Percentiles rank a stretch among this genome's conserved stretches.
Evolutionary conservation across 2,329 filamentous ascomycete species (phyloP).

Genomic region (Pyrenophora seminiperda): DNA sequence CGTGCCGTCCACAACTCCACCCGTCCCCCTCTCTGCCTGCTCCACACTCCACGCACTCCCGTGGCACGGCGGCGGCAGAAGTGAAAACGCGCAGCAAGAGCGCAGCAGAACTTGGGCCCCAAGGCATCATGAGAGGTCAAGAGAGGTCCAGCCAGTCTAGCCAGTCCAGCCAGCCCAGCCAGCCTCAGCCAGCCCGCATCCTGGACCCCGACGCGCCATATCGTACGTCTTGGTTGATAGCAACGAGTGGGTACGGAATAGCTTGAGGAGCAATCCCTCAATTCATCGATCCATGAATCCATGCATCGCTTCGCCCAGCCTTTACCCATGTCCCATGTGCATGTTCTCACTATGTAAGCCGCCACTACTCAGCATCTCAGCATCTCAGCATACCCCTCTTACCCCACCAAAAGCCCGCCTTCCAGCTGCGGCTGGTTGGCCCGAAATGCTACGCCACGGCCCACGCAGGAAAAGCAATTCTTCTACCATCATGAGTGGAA

Average conservation of each 20-base stretch:
- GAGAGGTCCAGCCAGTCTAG: not conserved
- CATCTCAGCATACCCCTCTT: slow-evolving; percentile 3
- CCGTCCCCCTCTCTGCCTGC: not conserved
- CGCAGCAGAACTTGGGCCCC: not conserved
- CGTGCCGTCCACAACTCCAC: slow-evolving; percentile 5
- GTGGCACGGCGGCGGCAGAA: slow-evolving; percentile 15
- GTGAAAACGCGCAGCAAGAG: not conserved
- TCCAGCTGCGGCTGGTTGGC: too few relatives aligned
- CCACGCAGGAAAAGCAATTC: not conserved
- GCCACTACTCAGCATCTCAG: slow-evolving; percentile 1
- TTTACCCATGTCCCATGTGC: not conserved
- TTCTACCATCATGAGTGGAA: not conserved
- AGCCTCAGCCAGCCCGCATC: not conserved
- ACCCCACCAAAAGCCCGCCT: slow-evolving; percentile 7
- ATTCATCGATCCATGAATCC: not conserved
- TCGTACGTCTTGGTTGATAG: not conserved
- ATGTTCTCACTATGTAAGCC: not conserved
- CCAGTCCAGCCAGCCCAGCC: too few relatives aligned
- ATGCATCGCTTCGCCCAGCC: too few relatives aligned
- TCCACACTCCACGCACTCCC: slow-evolving; percentile 8
- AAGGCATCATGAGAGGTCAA: slow-evolving; percentile 10
- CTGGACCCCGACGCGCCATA: not conserved
- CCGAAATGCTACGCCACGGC: not conserved
- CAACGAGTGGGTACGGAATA: too few relatives aligned
- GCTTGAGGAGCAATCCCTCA: too few relatives aligned